Percentiles rank a stretch among this genome's conserved stretches.
These are phyloP conservation scores for Puccinia coronata DNA, from an alignment of 1,284 basidiomycete genomes.

Conservation along the genomic window DNA sequence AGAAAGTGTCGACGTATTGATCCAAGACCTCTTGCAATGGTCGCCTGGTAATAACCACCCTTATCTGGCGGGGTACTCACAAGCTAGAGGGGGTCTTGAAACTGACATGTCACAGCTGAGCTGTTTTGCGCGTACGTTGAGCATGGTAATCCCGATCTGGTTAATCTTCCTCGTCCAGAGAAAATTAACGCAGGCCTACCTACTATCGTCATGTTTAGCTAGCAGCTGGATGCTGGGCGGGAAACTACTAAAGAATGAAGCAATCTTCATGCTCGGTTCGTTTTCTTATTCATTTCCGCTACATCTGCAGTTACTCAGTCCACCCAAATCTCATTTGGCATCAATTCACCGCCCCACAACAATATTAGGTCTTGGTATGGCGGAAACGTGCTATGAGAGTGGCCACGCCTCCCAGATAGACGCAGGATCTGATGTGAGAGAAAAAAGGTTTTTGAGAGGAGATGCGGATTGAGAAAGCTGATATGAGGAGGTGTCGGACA, in stretches of 20 bases:
- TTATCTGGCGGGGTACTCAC: constrained; percentile 29
- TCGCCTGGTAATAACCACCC: constrained; percentile 24
- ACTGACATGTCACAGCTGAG: constrained; percentile 33
- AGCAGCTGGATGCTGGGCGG: constrained; percentile 47
- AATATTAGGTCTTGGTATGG: constrained; percentile 37
- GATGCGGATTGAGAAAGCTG: too few species aligned
- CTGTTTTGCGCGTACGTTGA: constrained; percentile 45
- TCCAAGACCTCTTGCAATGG: constrained; percentile 41
- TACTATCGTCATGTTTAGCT: too few species aligned
- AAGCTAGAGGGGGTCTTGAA: constrained; percentile 7
- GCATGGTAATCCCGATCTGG: not conserved
- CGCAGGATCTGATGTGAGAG: constrained; percentile 31
- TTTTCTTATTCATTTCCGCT: not conserved
- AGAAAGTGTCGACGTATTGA: constrained; percentile 18
- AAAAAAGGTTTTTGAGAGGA: too few species aligned
- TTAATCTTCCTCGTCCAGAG: not conserved
- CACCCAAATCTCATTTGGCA: not conserved
- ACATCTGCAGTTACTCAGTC: too few species aligned
- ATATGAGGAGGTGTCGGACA: too few species aligned
- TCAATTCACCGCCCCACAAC: too few species aligned
- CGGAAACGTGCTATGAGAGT: constrained; percentile 37
- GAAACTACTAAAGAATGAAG: constrained; percentile 31
- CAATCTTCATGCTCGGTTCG: constrained; percentile 29
- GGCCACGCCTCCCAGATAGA: constrained; percentile 8
- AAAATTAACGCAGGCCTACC: too few species aligned